phyloP scores from a whole-genome alignment of 1,139 yeast species.

The Candida sanyaensis region DNA sequence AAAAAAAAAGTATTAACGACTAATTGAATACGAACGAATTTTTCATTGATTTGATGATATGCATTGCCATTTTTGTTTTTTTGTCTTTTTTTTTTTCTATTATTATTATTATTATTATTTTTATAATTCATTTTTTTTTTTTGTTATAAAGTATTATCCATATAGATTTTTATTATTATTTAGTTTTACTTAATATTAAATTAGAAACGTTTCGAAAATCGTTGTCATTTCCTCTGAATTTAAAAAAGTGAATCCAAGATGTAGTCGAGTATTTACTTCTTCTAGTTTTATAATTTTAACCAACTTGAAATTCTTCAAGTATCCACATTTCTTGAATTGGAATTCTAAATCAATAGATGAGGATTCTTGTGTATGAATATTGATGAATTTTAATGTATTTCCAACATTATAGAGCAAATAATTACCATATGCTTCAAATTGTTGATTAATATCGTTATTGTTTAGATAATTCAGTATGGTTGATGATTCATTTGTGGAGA shows the following conservation, averaged over 20 bases:
- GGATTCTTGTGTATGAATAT: background rate
- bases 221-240: constrained; percentile 9
- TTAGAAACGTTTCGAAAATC: constrained; percentile 13
- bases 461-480: constrained; percentile 7
- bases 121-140: background rate
- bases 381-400: background rate
- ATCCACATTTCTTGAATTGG: constrained; percentile 12
- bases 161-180: constrained; percentile 1
- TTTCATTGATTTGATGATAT: background rate
- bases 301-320: constrained; percentile 13
- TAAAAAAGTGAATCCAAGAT: constrained; percentile 13
- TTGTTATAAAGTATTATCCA: constrained; percentile 1
- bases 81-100: background rate
- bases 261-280: constrained; percentile 3
- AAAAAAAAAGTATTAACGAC: constrained; percentile 1
- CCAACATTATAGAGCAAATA: constrained; percentile 14
- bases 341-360: constrained; percentile 4
- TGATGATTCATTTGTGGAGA: background rate
- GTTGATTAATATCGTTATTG: constrained; percentile 14
- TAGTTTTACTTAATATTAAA: constrained; percentile 5
- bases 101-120: background rate
- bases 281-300: constrained; percentile 11
- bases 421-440: constrained; percentile 12
- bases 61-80: background rate
- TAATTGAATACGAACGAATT: background rate